Percentiles rank a stretch among this genome's conserved stretches.
Evolutionary conservation across 2,329 filamentous ascomycete species (phyloP).

Genomic region (Lithohypha guttulata): DNA sequence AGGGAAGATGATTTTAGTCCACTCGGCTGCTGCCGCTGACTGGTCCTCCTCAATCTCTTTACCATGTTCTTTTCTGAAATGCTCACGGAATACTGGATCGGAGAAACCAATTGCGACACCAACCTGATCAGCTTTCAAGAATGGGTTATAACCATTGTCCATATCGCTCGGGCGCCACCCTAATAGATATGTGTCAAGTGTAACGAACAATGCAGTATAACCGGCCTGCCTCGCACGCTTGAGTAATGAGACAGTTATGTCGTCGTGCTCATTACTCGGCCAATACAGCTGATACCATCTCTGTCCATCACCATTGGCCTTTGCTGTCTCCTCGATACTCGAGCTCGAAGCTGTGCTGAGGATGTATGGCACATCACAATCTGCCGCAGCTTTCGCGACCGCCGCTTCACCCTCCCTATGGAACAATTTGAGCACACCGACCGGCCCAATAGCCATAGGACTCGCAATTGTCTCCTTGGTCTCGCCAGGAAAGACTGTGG

Average conservation of each 20-base stretch:
- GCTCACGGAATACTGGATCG: conserved; percentile 54
- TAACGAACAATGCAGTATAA: conserved; percentile 58
- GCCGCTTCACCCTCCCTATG: conserved; percentile 56
- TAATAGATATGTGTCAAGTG: conserved; percentile 59
- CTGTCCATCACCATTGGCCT: conserved; percentile 45
- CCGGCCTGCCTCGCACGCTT: conserved; percentile 50
- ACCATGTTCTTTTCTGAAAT: conserved; percentile 43
- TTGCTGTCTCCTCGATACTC: conserved; percentile 56
- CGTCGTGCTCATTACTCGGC: conserved; percentile 47
- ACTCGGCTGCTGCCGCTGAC: conserved; percentile 40
- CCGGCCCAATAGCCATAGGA: conserved; percentile 54
- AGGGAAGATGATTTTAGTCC: conserved; percentile 44
- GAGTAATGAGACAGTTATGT: conserved; percentile 55
- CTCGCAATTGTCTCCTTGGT: too few relatives aligned
- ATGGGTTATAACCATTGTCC: conserved; percentile 45
- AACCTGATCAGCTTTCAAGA: conserved; percentile 40
- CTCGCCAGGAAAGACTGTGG: conserved; percentile 42
- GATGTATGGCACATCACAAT: conserved; percentile 54
- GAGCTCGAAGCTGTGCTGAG: conserved; percentile 55
- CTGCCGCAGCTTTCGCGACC: conserved; percentile 50
- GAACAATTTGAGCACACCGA: conserved; percentile 59
- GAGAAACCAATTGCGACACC: conserved; percentile 54
- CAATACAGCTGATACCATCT: conserved; percentile 70
- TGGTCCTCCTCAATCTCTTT: conserved; percentile 15
- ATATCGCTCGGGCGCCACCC: conserved; percentile 60